Evolutionary conservation across 2,329 filamentous ascomycete species (phyloP), one percentile per base, ranked within the genome.

Genomic region (Alternaria incomplexa): DNA sequence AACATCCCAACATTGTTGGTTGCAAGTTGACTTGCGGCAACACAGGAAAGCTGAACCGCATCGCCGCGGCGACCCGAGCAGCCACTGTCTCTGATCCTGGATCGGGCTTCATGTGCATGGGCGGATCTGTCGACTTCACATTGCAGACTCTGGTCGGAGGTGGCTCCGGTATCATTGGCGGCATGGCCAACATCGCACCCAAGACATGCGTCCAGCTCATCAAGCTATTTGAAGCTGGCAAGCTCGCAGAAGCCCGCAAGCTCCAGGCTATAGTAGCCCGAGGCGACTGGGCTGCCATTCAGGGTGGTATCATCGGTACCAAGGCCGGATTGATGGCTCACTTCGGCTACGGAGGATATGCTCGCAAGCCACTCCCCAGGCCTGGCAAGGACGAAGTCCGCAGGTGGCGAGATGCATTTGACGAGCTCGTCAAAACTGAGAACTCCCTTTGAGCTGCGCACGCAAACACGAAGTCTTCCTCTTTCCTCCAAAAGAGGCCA

Each of bases 91-190:
- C 71, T 8, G 75, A 78, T 36, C 71, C 77, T 17, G 80, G 79
- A n/a, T 81, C 78, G 77, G 86, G 81, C 13, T 93, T 93, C 82
- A 84, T 91, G 75, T 90, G 90, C 62, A 87, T 91, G 71, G 91
- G 90, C 45, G 91, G 91, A 58, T 90, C 88, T 52, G 90, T 90
- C 56, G 91, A 93, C 80, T 93, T 93, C 78, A 90, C 88, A 12
- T 80, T 93, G 12, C 91, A 92, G 77, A 89, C 89, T 1, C 79
- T 92, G 43, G 84, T 91, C 46, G 90, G 88, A 5, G 91, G 91
- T 23, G 91, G 89, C 4, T 87, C 90, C 61, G 91, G 91, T 32
- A 86, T 91, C 72, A 90, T 93, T 65, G 89, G 88, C 13, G 91
- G 91, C 12, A 83, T 91, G 58, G 91, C 86, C 28, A 93, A 94